These are phyloP conservation scores for Spathaspora hagerdaliae DNA, from an alignment of 805 yeast species.

Conservation along the genomic window DNA sequence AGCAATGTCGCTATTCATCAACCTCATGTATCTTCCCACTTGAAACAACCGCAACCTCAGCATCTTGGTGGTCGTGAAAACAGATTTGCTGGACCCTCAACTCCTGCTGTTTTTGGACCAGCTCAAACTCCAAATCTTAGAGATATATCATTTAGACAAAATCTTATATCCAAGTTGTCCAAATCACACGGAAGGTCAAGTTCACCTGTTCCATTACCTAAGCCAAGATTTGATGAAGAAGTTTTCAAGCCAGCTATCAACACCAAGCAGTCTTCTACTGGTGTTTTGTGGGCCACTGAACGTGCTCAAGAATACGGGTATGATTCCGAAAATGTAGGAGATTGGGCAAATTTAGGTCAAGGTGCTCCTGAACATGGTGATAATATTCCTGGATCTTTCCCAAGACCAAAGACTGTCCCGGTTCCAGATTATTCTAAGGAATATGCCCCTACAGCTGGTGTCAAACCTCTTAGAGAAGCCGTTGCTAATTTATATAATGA, in stretches of 20 bases:
- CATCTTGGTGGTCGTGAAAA: constrained; percentile 8
- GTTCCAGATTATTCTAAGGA: constrained; percentile 48
- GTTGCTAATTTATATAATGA: constrained; percentile 56
- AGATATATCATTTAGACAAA: constrained; percentile 12
- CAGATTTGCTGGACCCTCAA: constrained; percentile 10
- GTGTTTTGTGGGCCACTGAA: constrained; percentile 63
- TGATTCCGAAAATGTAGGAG: constrained; percentile 31
- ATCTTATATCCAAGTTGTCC: constrained; percentile 25
- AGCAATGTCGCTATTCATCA: not conserved
- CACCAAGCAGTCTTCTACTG: constrained; percentile 55
- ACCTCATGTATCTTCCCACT: not conserved
- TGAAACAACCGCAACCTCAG: not conserved
- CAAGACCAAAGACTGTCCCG: constrained; percentile 46
- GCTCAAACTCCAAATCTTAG: constrained; percentile 9
- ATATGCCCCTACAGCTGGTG: constrained; percentile 59
- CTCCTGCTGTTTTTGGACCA: constrained; percentile 3
- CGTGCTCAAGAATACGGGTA: constrained; percentile 57
- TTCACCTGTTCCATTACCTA: constrained; percentile 48
- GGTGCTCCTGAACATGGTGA: constrained; percentile 66
- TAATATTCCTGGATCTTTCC: constrained; percentile 52
- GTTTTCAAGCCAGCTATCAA: constrained; percentile 57
- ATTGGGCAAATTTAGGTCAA: constrained; percentile 61
- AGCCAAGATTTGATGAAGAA: constrained; percentile 40
- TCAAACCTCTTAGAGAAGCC: constrained; percentile 50
- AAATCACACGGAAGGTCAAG: constrained; percentile 33